Percentiles rank a stretch among this genome's conserved stretches.
Conservation (phyloP, 768 basidiomycete genomes). For the Hemileccinum rubropunctum region DNA sequence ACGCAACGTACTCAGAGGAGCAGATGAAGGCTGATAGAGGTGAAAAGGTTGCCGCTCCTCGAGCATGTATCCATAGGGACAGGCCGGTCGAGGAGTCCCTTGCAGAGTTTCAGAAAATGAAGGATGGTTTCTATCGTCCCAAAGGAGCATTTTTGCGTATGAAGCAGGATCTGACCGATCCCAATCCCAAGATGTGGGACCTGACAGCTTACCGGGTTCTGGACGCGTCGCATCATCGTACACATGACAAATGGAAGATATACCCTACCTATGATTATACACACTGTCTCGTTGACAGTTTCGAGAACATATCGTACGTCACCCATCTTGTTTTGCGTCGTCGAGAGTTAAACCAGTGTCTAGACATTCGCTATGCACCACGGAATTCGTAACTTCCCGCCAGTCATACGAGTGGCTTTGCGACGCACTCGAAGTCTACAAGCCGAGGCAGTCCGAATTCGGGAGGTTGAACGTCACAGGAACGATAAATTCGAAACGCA, state of each 20-base stretch:
- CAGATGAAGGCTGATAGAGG: constrained; percentile 89
- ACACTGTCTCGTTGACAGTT: constrained; percentile 96
- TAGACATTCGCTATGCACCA: constrained; percentile 96
- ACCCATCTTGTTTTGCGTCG: background rate
- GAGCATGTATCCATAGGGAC: constrained; percentile 82
- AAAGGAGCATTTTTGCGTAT: constrained; percentile 93
- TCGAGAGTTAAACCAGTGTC: background rate
- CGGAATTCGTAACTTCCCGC: constrained; percentile 92
- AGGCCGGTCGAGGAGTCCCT: constrained; percentile 88
- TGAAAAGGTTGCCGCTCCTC: constrained; percentile 75
- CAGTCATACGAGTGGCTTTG: constrained; percentile 99
- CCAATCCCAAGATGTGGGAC: constrained; percentile 99
- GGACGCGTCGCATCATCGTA: constrained; percentile 88
- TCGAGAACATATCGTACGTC: constrained; percentile 97
- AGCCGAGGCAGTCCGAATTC: constrained; percentile 95
- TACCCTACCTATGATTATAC: constrained; percentile 99
- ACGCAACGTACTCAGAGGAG: constrained; percentile 57
- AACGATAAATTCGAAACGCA: constrained; percentile 95
- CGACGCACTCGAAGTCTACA: constrained; percentile 96
- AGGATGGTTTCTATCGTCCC: constrained; percentile 82
- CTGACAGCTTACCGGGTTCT: constrained; percentile 94
- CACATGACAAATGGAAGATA: constrained; percentile 90
- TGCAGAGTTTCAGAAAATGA: constrained; percentile 89
- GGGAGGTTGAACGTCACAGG: constrained; percentile 92
- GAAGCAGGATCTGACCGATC: constrained; percentile 92